Evolutionary conservation across 1,284 basidiomycete genomes (phyloP).

Genomic region (Leccinum laetum): DNA sequence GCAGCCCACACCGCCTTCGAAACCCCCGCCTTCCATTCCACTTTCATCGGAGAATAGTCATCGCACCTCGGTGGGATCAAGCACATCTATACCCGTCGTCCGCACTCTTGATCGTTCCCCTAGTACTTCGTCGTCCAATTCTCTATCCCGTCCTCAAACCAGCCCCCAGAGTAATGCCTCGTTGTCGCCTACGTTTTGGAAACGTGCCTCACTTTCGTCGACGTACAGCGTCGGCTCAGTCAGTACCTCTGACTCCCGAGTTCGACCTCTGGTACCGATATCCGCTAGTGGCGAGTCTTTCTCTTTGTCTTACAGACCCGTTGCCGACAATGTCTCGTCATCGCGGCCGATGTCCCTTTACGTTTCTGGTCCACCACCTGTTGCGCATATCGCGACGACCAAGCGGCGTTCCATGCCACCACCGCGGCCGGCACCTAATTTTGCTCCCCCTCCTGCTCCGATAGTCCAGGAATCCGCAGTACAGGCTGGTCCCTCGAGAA

Average conservation of each 20-base stretch:
- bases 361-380: slow-evolving; percentile 13
- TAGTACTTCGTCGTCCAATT: slow-evolving; percentile 45
- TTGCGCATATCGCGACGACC: slow-evolving; percentile 28
- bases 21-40: slow-evolving; percentile 54
- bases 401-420: slow-evolving; percentile 65
- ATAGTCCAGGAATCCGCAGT: slow-evolving; percentile 29
- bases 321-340: slow-evolving; percentile 4
- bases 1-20: slow-evolving; percentile 54
- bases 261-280: slow-evolving; percentile 22
- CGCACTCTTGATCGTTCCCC: slow-evolving; percentile 38
- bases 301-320: slow-evolving; percentile 10
- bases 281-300: slow-evolving; percentile 9
- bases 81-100: slow-evolving; percentile 35
- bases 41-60: slow-evolving; percentile 23
- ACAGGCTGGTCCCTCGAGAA: slow-evolving; percentile 27
- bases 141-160: slow-evolving; percentile 33
- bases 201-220: slow-evolving; percentile 58
- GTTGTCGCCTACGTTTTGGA: slow-evolving; percentile 53
- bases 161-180: slow-evolving; percentile 50
- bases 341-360: slow-evolving; percentile 24
- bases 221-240: slow-evolving; percentile 48
- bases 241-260: slow-evolving; percentile 47
- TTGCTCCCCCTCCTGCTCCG: slow-evolving; percentile 69
- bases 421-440: slow-evolving; percentile 67
- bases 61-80: slow-evolving; percentile 21